phyloP scores from a whole-genome alignment of 495 filamentous ascomycete species.

The Hypoxylon cercidicola region DNA sequence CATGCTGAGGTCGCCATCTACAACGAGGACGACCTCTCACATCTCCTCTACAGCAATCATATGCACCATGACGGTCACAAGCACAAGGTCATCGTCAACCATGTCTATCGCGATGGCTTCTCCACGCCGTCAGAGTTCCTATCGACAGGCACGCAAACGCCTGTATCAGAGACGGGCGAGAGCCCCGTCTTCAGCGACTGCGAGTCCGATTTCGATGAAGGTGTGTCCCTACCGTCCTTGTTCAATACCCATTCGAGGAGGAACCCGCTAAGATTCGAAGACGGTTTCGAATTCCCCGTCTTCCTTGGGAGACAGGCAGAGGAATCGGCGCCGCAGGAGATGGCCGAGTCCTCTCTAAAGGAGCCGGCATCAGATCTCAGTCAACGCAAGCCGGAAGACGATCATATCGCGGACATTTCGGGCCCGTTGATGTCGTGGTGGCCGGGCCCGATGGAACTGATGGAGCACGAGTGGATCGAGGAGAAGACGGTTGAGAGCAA shows the following conservation, averaged over 20 bases:
- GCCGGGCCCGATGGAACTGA: conserved; percentile 37
- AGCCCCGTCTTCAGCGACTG: conserved; percentile 47
- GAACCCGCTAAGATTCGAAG: conserved; percentile 36
- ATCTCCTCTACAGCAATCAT: conserved; percentile 43
- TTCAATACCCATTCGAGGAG: conserved; percentile 16
- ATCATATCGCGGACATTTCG: conserved; percentile 29
- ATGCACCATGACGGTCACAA: conserved; percentile 35
- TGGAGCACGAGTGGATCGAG: conserved; percentile 40
- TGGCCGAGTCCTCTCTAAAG: background rate
- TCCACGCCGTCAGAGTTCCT: conserved; percentile 22
- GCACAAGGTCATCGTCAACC: conserved; percentile 40
- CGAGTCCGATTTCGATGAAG: conserved; percentile 44
- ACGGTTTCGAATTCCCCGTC: conserved; percentile 43
- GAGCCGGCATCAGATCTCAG: conserved; percentile 3
- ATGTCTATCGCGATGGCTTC: conserved; percentile 38
- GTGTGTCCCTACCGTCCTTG: conserved; percentile 26
- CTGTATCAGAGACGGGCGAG: conserved; percentile 32
- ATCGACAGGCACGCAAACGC: conserved; percentile 31
- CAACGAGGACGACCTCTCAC: conserved; percentile 56
- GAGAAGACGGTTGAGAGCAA: conserved; percentile 14
- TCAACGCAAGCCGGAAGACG: conserved; percentile 22
- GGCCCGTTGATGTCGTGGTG: conserved; percentile 45
- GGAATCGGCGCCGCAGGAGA: conserved; percentile 11
- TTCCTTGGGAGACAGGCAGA: conserved; percentile 46
- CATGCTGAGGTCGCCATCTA: conserved; percentile 53